These are phyloP conservation scores for Rhizopogon vesiculosus DNA, from an alignment of 768 basidiomycete species.

Conservation along the genomic window DNA sequence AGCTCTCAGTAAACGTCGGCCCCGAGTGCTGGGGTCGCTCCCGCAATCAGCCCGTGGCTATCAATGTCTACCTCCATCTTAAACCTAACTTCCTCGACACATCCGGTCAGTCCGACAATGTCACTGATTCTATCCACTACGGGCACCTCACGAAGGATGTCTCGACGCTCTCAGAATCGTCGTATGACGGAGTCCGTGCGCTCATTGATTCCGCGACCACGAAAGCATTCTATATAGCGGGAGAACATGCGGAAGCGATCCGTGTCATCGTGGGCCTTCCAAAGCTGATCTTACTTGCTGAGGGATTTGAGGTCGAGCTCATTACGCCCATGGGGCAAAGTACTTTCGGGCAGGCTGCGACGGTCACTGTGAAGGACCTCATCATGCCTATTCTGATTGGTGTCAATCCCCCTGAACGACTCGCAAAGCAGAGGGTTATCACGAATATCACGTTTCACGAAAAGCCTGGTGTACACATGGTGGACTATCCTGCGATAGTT, in stretches of 20 bases:
- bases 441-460: constrained; percentile 47
- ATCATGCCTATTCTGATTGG: constrained; percentile 58
- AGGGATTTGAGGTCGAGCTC: constrained; percentile 37
- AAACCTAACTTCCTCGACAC: constrained; percentile 34
- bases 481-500: constrained; percentile 36
- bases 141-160: constrained; percentile 53
- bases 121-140: constrained; percentile 60
- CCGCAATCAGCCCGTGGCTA: constrained; percentile 45
- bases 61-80: constrained; percentile 44
- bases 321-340: constrained; percentile 9
- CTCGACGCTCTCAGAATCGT: constrained; percentile 17
- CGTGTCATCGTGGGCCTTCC: constrained; percentile 39
- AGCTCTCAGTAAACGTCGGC: constrained; percentile 38
- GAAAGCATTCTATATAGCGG: constrained; percentile 34
- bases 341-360: constrained; percentile 10
- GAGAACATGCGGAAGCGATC: constrained; percentile 31
- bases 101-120: constrained; percentile 46
- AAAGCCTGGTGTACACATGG: constrained; percentile 13
- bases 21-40: constrained; percentile 47
- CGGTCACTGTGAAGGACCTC: constrained; percentile 42
- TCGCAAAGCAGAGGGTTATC: constrained; percentile 58
- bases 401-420: constrained; percentile 64
- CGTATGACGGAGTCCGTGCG: constrained; percentile 25
- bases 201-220: constrained; percentile 33
- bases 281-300: constrained; percentile 50